Base-by-base conservation (phyloP, 805 yeast genomes). In the Myxozyma udenii region DNA sequence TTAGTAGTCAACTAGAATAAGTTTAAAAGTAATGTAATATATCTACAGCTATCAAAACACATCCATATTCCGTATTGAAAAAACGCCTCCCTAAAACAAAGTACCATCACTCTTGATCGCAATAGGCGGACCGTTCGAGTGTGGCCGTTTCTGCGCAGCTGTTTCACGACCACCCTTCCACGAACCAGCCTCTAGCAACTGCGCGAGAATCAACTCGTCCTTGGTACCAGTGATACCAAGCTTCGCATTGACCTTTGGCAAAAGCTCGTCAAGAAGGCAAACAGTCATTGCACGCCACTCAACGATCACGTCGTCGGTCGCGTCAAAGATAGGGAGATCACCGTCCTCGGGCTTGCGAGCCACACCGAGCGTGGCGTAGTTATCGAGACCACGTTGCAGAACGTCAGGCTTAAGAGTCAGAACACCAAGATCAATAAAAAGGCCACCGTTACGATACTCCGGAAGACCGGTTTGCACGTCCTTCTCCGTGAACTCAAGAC, bases 221-320 rank as follows among this genome's bases (percentile, higher is more conserved):
- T 63, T 64, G 12, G 40, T 41, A 1, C 55, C 56, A 7, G 51
- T 58, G 28, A 70, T 68, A 0, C 65, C 67, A 44, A 81, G 62
- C 46, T 71, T 69, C 25, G 73, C 68, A 57, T 81, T 81, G 35
- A 81, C 76, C 46, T 76, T 53, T 11, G 79, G 80, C 19, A 81
- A 67, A 3, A 81, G 63, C 55, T 70, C 64, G 61, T 81, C 87
- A 41, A 81, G 65, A 35, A 81, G 68, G 3, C 81, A 81, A 38
- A 81, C 76, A 0, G 83, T 81, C 44, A 74, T 68, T 28, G 84
- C 79, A 62, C 87, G 73, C 87, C 87, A 81, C 62, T 81, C 87
- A 11, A 81, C 83, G 50, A 82, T 80, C 19, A 74, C 77, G 43
- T 82, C 85, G 60, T 79, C 80, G 25, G 72, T 74, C 1, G 84